These are phyloP conservation scores for Fusarium sp. DNA, from an alignment of 2,329 filamentous ascomycete species.

Conservation along the genomic window DNA sequence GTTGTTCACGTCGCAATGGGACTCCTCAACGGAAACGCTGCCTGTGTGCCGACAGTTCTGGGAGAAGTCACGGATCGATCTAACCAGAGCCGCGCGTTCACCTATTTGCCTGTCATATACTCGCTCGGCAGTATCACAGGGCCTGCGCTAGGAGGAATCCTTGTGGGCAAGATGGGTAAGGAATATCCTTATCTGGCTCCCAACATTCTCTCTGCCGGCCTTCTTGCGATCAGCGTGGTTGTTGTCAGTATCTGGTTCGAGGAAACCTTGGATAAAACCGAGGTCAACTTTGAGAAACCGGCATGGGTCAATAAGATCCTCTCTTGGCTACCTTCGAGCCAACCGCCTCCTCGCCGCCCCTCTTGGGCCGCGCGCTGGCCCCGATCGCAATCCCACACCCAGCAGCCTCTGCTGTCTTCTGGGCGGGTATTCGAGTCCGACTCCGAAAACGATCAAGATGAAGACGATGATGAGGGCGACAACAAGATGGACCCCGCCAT, in stretches of 20 bases:
- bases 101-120: constrained; percentile 96
- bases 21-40: constrained; percentile 93
- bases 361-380: constrained; percentile 59
- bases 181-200: constrained; percentile 87
- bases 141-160: constrained; percentile 87
- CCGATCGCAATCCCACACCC: constrained; percentile 44
- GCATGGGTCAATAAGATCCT: constrained; percentile 53
- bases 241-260: constrained; percentile 85
- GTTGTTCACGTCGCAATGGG: constrained; percentile 92
- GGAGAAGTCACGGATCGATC: constrained; percentile 95
- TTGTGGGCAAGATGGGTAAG: constrained; percentile 74
- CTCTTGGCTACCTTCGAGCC: constrained; percentile 46
- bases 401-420: constrained; percentile 51
- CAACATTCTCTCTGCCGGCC: constrained; percentile 80
- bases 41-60: constrained; percentile 91
- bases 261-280: constrained; percentile 71
- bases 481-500: constrained; percentile 28
- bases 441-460: constrained; percentile 47
- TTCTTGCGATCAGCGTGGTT: constrained; percentile 79
- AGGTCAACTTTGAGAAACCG: constrained; percentile 51
- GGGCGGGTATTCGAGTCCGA: constrained; percentile 38
- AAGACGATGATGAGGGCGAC: constrained; percentile 46
- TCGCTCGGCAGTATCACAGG: constrained; percentile 94
- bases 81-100: constrained; percentile 94
- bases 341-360: constrained; percentile 43